Evolutionary conservation across 2,329 filamentous ascomycete genomes (phyloP), one percentile per base, ranked within the genome.

Genomic region (Passalora sequoiae): DNA sequence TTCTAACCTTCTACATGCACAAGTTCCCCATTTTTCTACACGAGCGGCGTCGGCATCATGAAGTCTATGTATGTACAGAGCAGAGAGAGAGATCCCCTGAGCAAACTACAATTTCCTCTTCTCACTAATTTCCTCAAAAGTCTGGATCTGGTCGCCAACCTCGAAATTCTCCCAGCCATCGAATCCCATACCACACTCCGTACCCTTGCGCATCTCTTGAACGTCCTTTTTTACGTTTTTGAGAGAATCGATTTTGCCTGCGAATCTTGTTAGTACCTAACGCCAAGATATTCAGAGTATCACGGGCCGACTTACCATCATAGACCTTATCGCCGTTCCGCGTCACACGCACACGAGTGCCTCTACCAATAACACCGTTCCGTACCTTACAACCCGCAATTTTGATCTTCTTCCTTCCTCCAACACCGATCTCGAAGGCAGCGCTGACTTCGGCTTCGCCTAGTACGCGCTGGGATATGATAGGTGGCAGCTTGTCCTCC

Each of bases 211-310:
- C 81, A 94, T 92, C 60, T 95, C 87, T 33, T 73, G 72, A 21
- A 92, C 86, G 53, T 96, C 87, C 64, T 94, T 94, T 75, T 97
- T 96, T 64, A 85, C 80, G 59, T 94, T 86, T 70, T 92, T 96
- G 46, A 98, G 78, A 1, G 86, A 86, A 13, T 80, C 76, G 31
- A 97, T 78, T 39, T 75, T 76, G 53, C 89, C 91, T 95, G 46
- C 25, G 20, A 44, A 7, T 37, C 20, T 6, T 29, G 38, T 50
- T 32, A 54, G 46, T 16, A 32, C 15, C 29, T 3, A 2, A 28
- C 3, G 5, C 25, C 25, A 9, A 3, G 25, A 4, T 13, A 6
- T 28, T 2, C 10, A 3, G 3, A 9, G 13, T 13, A 28, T 10
- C 10, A 28, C 25, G 5, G 13, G 25, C 10, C 15, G 29, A 32